Percentiles rank a stretch among this genome's conserved stretches.
Evolutionary conservation across 1,284 basidiomycete genomes (phyloP).

Genomic region (Tilletia setariae): DNA sequence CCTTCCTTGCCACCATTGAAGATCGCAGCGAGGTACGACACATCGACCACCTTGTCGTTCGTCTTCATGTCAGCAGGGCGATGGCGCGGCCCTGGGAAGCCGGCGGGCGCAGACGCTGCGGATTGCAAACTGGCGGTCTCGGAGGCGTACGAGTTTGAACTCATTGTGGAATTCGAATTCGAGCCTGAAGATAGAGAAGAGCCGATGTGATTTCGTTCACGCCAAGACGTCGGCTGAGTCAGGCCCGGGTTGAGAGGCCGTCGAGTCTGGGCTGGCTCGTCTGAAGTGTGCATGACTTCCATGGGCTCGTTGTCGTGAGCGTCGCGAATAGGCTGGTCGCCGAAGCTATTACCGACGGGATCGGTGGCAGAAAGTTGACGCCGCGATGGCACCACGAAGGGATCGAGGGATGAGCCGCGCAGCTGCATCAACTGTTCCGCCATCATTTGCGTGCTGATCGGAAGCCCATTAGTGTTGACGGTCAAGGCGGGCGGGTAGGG

Average conservation of each 20-base stretch:
- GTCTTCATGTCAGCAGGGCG: constrained; percentile 1
- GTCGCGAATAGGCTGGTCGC: not conserved
- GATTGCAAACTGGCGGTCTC: not conserved
- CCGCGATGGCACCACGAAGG: too few relatives aligned
- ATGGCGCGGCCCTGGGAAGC: not conserved
- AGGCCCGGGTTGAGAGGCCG: not conserved
- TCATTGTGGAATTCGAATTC: not conserved
- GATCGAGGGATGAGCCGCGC: too few relatives aligned
- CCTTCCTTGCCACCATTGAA: not conserved
- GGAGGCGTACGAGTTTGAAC: not conserved
- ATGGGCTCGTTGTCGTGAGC: not conserved
- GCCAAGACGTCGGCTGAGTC: not conserved
- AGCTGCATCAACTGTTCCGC: too few relatives aligned
- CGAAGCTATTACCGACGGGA: too few relatives aligned
- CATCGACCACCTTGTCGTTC: not conserved
- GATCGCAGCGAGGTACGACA: not conserved
- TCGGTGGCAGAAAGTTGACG: too few relatives aligned
- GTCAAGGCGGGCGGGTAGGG: too few relatives aligned
- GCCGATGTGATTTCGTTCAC: not conserved
- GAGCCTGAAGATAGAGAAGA: not conserved
- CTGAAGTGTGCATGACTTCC: not conserved
- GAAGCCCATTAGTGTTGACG: too few relatives aligned
- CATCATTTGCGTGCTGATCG: too few relatives aligned
- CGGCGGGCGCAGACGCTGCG: not conserved
- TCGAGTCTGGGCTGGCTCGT: not conserved